phyloP scores from a whole-genome alignment of 2,329 filamentous ascomycete genomes.

The Alternaria sp. region DNA sequence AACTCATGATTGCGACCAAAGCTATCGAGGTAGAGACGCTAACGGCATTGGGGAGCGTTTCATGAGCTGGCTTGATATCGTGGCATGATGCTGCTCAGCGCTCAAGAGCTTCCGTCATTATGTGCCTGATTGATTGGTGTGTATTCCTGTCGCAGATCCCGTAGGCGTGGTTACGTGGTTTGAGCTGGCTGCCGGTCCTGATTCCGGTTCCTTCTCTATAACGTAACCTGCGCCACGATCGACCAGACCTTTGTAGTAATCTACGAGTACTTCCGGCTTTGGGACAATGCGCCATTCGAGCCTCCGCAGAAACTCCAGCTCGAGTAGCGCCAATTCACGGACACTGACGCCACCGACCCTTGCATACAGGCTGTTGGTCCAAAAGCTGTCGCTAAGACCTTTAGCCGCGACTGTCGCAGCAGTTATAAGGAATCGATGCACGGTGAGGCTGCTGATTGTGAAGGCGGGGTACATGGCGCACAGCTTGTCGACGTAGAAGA shows the following conservation, averaged over 20 bases:
- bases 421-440: constrained; percentile 96
- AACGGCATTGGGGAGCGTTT: not conserved
- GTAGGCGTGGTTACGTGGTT: constrained; percentile 17
- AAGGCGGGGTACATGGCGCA: constrained; percentile 93
- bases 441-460: constrained; percentile 93
- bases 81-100: constrained; percentile 5
- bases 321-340: constrained; percentile 85
- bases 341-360: constrained; percentile 91
- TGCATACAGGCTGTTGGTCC: constrained; percentile 97
- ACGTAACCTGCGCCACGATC: constrained; percentile 67
- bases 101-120: constrained; percentile 10
- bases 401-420: constrained; percentile 95
- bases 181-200: constrained; percentile 14
- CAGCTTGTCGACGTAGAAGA: constrained; percentile 96
- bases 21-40: not conserved
- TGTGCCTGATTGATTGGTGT: constrained; percentile 26
- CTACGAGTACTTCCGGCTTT: constrained; percentile 88
- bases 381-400: constrained; percentile 94
- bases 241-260: constrained; percentile 90
- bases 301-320: constrained; percentile 89
- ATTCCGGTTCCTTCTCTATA: constrained; percentile 49
- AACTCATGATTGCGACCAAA: not conserved
- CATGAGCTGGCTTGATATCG: not conserved
- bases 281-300: constrained; percentile 98
- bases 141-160: constrained; percentile 29